These are phyloP conservation scores for Blakeslea trispora DNA, from an alignment of 371 early-diverging fungal species.

Conservation along the genomic window DNA sequence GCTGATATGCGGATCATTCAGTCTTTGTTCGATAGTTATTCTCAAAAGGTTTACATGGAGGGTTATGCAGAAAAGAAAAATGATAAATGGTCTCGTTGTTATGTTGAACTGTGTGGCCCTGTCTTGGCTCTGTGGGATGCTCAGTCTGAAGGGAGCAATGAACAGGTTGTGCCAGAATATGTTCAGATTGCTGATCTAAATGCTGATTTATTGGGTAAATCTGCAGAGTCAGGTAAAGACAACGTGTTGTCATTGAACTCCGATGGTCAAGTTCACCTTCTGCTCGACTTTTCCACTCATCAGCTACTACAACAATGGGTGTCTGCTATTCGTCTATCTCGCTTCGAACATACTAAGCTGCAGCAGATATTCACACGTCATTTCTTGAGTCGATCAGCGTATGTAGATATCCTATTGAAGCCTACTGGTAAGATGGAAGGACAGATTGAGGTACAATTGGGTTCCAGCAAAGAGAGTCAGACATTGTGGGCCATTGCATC, in stretches of 20 bases:
- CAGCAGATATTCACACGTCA: slow-evolving; percentile 68
- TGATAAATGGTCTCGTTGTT: slow-evolving; percentile 64
- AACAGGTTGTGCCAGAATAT: slow-evolving; percentile 43
- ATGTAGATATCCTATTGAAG: slow-evolving; percentile 17
- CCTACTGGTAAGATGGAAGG: slow-evolving; percentile 37
- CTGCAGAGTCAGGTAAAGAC: slow-evolving; percentile 29
- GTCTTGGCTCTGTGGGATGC: slow-evolving; percentile 55
- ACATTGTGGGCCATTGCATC: slow-evolving; percentile 56
- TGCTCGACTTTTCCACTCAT: slow-evolving; percentile 48
- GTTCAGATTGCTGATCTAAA: slow-evolving; percentile 62
- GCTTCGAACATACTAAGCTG: slow-evolving; percentile 64
- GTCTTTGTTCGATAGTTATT: slow-evolving; percentile 54
- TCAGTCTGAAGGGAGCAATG: slow-evolving; percentile 18
- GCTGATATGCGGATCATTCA: slow-evolving; percentile 33
- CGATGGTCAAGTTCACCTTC: slow-evolving; percentile 52
- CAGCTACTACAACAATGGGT: slow-evolving; percentile 51
- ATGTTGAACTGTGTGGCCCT: slow-evolving; percentile 64
- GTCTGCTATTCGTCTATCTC: slow-evolving; percentile 67
- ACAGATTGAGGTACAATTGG: slow-evolving; percentile 55
- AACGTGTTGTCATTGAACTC: slow-evolving; percentile 60
- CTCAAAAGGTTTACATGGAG: slow-evolving; percentile 66
- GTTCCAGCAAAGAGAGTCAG: slow-evolving; percentile 52
- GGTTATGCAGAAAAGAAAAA: slow-evolving; percentile 70
- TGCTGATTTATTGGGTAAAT: slow-evolving; percentile 45
- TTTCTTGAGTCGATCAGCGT: slow-evolving; percentile 44